Conservation (phyloP, 1,284 basidiomycete genomes). For the Trichosporon inkin region DNA sequence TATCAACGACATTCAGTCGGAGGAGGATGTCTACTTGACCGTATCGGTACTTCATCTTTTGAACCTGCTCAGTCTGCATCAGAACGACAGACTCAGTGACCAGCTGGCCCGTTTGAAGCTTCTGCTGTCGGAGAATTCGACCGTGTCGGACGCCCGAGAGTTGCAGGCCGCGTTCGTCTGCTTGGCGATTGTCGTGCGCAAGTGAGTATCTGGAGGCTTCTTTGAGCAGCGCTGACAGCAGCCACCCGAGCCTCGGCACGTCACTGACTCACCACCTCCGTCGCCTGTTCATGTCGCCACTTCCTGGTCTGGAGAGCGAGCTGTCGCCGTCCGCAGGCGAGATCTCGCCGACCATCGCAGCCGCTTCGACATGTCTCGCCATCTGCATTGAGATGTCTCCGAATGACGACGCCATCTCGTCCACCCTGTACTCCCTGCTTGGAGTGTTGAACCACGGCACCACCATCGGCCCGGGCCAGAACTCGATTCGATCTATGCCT, state of each 20-base stretch:
- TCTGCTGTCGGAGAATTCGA: conserved; percentile 74
- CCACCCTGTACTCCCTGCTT: conserved; percentile 90
- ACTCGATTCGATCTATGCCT: conserved; percentile 29
- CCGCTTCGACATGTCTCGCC: conserved; percentile 83
- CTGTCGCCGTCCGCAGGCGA: conserved; percentile 54
- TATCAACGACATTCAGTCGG: conserved; percentile 30
- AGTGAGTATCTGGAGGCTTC: conserved; percentile 53
- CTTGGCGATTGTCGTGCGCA: conserved; percentile 60
- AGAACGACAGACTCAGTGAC: conserved; percentile 63
- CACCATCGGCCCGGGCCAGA: conserved; percentile 24
- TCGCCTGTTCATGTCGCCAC: conserved; percentile 79
- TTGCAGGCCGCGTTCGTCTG: conserved; percentile 46
- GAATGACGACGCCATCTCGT: conserved; percentile 86
- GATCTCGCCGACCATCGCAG: conserved; percentile 63
- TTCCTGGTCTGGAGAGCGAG: conserved; percentile 81
- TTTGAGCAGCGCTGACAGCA: conserved; percentile 39
- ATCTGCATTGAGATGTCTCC: conserved; percentile 84
- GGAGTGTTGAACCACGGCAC: conserved; percentile 81
- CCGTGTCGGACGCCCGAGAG: conserved; percentile 63
- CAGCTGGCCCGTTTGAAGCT: conserved; percentile 69
- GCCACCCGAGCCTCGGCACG: conserved; percentile 73
- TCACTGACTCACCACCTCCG: conserved; percentile 76
- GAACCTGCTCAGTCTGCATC: conserved; percentile 73
- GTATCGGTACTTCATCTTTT: conserved; percentile 63
- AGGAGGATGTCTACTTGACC: conserved; percentile 42